Percentiles rank a stretch among this genome's conserved stretches.
Evolutionary conservation across 1,139 yeast genomes (phyloP).

Genomic region (Candida tropicalis): DNA sequence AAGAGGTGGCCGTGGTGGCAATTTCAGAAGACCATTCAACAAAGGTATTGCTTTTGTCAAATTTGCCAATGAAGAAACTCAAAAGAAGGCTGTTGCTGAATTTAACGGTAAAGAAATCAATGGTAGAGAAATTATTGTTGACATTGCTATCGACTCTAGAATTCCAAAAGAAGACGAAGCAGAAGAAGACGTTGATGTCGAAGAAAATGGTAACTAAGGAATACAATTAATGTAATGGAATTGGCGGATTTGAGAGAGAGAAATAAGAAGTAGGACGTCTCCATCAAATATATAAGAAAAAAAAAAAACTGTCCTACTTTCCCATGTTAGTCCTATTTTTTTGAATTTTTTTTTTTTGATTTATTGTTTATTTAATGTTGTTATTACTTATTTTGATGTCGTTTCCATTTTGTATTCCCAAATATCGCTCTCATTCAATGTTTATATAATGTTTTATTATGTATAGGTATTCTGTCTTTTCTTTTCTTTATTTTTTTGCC

Average conservation of each 20-base stretch:
- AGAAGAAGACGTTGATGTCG: constrained; percentile 8
- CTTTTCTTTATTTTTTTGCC: not conserved
- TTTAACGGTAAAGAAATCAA: constrained; percentile 54
- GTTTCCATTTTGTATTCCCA: not conserved
- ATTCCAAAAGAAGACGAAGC: constrained; percentile 25
- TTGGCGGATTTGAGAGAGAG: not conserved
- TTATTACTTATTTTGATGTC: constrained; percentile 4
- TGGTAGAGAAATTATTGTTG: constrained; percentile 57
- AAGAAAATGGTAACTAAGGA: constrained; percentile 8
- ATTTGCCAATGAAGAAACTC: constrained; percentile 50
- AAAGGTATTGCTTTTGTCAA: constrained; percentile 68
- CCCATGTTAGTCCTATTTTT: no score
- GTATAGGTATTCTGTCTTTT: constrained; percentile 5
- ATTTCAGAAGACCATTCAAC: constrained; percentile 44
- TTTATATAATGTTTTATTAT: constrained; percentile 4
- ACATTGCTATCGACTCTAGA: constrained; percentile 57
- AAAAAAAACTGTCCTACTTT: not conserved
- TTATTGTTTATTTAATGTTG: constrained; percentile 1
- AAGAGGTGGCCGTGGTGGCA: constrained; percentile 32
- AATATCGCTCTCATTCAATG: constrained; percentile 1
- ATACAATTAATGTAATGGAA: not conserved
- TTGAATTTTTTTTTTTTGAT: not conserved
- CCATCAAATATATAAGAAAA: no score
- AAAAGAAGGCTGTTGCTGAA: constrained; percentile 50
- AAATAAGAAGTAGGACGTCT: not conserved